Evolutionary conservation across 208 protist species (phyloP), one percentile per base, ranked within the genome.

Genomic region (Naegleria lovaniensis): DNA sequence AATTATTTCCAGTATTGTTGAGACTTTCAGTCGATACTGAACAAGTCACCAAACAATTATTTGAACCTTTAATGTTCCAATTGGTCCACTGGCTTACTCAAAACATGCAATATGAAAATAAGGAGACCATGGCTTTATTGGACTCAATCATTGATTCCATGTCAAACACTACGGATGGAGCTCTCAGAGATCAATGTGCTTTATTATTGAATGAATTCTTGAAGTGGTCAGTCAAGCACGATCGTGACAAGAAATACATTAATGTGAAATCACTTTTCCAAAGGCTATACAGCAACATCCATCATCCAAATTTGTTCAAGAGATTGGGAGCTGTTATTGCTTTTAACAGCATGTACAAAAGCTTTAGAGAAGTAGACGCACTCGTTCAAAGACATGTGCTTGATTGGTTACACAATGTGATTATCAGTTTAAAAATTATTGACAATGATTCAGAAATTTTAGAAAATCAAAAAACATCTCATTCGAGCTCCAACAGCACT

Each of bases 61-160:
- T 97, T 85, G 89, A 92, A 33, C 92, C 94, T 38, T 91, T 97
- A 29, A 75, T 95, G 0, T 89, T 95, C 40, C 96, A 97, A 92
- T 91, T 96, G 13, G 92, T 96, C 33, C 95, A 95, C 92, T 97
- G 95, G 93, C 95, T 97, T 83, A 94, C 96, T 22, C 91, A 92
- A 59, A 93, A 91, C 25, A 88, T 87, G n/a, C 55, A 79, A 19
- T 91, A 88, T 79, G 94, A 95, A 51, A 91, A 76, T n/a, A 89
- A 91, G 29, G 93, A 96, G 51, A 95, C 93, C 0, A 93, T 93
- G 90, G 83, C 84, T 1, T 85, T 97, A 36, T 59, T 97, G 15
- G 94, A 95, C 83, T 86, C 94, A 5, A 92, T 96, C 0, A 40
- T 95, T 19, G 94, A 93, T 13, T 94, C 85, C 29, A 40, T 94